Base-by-base conservation (phyloP, 1,284 basidiomycete species). In the Trametes hirsuta region DNA sequence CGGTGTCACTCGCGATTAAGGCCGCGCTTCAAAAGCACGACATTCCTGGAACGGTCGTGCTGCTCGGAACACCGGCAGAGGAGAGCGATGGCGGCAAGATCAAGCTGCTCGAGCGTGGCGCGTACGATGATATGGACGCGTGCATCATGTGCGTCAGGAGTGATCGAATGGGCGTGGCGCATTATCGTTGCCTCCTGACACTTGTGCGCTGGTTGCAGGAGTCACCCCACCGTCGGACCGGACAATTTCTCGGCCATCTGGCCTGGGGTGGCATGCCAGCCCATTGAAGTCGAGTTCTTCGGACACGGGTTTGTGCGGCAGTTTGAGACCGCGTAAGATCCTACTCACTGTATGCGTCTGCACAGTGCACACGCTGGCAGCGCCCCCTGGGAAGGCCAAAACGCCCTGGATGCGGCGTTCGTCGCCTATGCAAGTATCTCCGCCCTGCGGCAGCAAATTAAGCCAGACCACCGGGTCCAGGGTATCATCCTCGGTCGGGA, bases 61-160 rank as follows among this genome's bases (percentile, higher is more conserved):
- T 95, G 24, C 79, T 95, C 9, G 93, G 94, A 30, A 95, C 93
- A 4, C 93, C 94, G 53, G 94, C 90, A 14, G 94, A 95, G 74
- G 94, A 95, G 75, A 79, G 78, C 14, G 91, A 89, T 2, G 88
- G 84, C 18, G 93, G 94, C 24, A 95, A 96, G 75, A 81, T 88
- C 53, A 79, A 82, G 44, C 76, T 95, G 35, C 77, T 94, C 15
- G 81, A 92, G 58, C 78, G 81, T 12, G 91, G 90, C 41, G 92
- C 81, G 18, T 94, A 93, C 75, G 74, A 84, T 42, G 84, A 80
- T 41, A 93, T 91, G 90, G 87, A 91, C 73, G 85, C 83, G 11
- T 93, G 90, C 71, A 69, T 91, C 59, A 94, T 93, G 90, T 86
- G 67, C 37, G 82, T 70, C 9, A 14, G 22, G 3, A 10, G 24